phyloP scores from a whole-genome alignment of 345 rosid species.

The Combretum micranthum region DNA sequence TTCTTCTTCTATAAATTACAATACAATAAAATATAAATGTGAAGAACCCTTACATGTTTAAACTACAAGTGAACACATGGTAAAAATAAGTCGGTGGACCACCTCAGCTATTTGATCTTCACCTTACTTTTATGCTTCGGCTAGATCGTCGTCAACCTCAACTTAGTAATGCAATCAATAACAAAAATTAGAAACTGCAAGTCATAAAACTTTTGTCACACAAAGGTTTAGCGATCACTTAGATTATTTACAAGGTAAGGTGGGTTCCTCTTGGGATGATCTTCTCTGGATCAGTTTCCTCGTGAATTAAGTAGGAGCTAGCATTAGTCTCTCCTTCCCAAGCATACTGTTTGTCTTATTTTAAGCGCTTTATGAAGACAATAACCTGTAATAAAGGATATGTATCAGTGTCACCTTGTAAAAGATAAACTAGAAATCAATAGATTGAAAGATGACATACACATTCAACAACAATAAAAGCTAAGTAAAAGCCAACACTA shows the following conservation, averaged over 20 bases:
- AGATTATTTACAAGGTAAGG: no score
- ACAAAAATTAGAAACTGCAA: background rate
- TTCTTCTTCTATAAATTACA: constrained; percentile 43
- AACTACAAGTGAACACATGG: no score
- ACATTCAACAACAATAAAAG: constrained; percentile 87
- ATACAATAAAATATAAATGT: background rate
- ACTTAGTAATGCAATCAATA: constrained; percentile 34
- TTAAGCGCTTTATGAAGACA: constrained; percentile 87
- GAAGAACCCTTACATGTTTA: background rate
- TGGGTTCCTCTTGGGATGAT: constrained; percentile 80
- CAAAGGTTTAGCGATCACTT: no score
- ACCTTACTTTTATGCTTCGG: constrained; percentile 55
- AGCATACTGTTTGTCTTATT: constrained; percentile 80
- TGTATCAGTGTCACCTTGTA: background rate
- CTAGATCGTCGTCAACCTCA: constrained; percentile 90
- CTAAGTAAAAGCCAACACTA: constrained; percentile 96
- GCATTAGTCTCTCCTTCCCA: constrained; percentile 97
- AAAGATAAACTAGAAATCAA: background rate
- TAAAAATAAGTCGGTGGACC: no score
- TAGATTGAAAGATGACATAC: constrained; percentile 22
- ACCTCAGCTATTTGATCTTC: constrained; percentile 60
- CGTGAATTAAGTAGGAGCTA: constrained; percentile 70
- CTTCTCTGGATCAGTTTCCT: constrained; percentile 80
- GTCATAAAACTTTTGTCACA: background rate
- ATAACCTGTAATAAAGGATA: constrained; percentile 61